A percentile compares a stretch with the other conserved stretches of the same genome.
Evolutionary conservation across 371 early-diverging fungal genomes (phyloP).

Genomic region (Vittaforma corneae): DNA sequence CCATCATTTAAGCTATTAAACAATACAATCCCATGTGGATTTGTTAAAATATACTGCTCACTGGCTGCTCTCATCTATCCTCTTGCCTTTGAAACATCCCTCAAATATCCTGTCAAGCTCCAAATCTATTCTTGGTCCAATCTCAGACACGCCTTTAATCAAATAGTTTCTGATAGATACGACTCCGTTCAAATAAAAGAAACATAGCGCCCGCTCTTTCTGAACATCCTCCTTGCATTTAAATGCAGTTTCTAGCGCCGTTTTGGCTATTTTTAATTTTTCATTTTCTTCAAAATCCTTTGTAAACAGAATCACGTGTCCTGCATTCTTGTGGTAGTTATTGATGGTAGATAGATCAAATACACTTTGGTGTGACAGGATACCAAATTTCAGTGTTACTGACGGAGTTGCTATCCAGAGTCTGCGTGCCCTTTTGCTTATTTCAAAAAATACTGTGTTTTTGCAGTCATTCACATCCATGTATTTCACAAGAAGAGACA

Average conservation of each 20-base stretch:
- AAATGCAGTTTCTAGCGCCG: slow-evolving; percentile 28
- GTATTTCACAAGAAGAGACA: slow-evolving; percentile 11
- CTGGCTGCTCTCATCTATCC: slow-evolving; percentile 6
- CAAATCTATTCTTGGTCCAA: slow-evolving; percentile 49
- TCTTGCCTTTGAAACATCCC: slow-evolving; percentile 33
- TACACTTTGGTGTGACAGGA: slow-evolving; percentile 26
- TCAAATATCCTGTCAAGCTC: slow-evolving; percentile 42
- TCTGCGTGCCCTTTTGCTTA: slow-evolving; percentile 28
- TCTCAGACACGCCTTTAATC: slow-evolving; percentile 36
- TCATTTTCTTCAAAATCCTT: slow-evolving; percentile 47
- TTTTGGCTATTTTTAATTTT: slow-evolving; percentile 21
- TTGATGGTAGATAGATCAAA: slow-evolving; percentile 21
- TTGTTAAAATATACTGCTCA: too few species aligned
- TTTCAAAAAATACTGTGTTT: slow-evolving; percentile 37
- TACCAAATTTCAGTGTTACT: slow-evolving; percentile 29
- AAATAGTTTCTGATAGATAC: slow-evolving; percentile 42
- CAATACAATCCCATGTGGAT: too few species aligned
- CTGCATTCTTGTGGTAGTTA: slow-evolving; percentile 36
- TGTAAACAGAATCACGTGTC: slow-evolving; percentile 36
- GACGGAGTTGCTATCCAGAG: slow-evolving; percentile 36
- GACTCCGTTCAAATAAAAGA: slow-evolving; percentile 33
- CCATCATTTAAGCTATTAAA: too few species aligned
- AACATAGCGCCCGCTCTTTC: slow-evolving; percentile 41
- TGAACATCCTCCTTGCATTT: slow-evolving; percentile 4
- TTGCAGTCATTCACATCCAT: slow-evolving; percentile 42